Percentiles rank a stretch among this genome's conserved stretches.
These are phyloP conservation scores for Chlorophyllum brunneum DNA, from an alignment of 768 basidiomycete genomes.

Conservation along the genomic window DNA sequence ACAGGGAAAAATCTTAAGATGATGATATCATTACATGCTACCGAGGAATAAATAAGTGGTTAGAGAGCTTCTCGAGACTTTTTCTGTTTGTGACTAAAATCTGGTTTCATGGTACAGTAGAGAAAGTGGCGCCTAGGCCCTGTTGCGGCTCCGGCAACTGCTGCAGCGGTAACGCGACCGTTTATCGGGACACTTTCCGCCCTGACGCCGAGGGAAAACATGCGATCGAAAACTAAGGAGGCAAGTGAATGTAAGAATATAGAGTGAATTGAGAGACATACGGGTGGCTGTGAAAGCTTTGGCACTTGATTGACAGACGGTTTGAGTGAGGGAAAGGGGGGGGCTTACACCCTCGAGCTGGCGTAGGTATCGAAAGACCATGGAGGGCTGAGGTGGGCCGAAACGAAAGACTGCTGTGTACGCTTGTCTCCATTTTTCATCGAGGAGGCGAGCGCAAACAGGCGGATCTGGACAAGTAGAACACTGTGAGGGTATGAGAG, in stretches of 20 bases:
- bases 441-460: constrained; percentile 76
- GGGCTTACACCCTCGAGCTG: constrained; percentile 90
- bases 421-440: constrained; percentile 92
- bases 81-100: constrained; percentile 41
- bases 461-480: constrained; percentile 77
- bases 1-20: constrained; percentile 1
- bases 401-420: constrained; percentile 86
- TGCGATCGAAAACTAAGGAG: constrained; percentile 73
- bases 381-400: constrained; percentile 85
- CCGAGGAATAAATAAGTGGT: background rate
- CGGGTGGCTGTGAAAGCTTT: constrained; percentile 86
- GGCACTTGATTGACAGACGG: constrained; percentile 84
- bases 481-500: constrained; percentile 45
- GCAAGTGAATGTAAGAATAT: constrained; percentile 8
- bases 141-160: constrained; percentile 55
- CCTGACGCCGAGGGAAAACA: constrained; percentile 86
- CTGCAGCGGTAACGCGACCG: constrained; percentile 60
- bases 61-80: constrained; percentile 20
- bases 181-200: constrained; percentile 61
- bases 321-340: constrained; percentile 79
- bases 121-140: constrained; percentile 84
- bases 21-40: background rate
- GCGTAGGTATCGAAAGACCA: constrained; percentile 90
- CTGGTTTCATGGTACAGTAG: constrained; percentile 72
- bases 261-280: constrained; percentile 31